Conservation (phyloP, 108 stramenopile species). For the Cyclotella choctawhatcheeana region DNA sequence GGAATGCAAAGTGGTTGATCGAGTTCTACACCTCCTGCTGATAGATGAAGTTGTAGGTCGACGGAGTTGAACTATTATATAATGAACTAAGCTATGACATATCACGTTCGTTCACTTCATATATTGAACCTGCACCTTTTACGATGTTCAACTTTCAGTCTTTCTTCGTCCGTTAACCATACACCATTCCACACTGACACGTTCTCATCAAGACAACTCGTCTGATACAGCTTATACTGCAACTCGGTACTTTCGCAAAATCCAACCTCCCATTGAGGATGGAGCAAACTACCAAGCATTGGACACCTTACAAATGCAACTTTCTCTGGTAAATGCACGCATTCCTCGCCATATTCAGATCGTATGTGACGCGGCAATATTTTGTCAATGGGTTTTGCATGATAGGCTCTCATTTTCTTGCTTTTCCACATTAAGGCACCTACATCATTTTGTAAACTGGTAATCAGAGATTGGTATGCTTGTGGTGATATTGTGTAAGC, state of each 20-base stretch:
- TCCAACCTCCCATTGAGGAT: slow-evolving; percentile 76
- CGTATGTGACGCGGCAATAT: slow-evolving; percentile 72
- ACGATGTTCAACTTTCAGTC: slow-evolving; percentile 53
- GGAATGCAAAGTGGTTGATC: no score
- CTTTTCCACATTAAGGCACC: slow-evolving; percentile 87
- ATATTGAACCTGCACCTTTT: neutral
- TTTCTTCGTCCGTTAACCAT: slow-evolving; percentile 70
- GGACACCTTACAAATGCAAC: slow-evolving; percentile 87
- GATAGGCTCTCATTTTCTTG: slow-evolving; percentile 75
- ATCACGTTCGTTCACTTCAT: no score
- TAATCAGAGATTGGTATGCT: slow-evolving; percentile 64
- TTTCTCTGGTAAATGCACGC: slow-evolving; percentile 64
- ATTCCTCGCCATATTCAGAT: slow-evolving; percentile 41
- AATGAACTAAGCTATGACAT: no score
- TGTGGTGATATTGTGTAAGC: slow-evolving; percentile 77
- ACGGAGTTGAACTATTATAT: no score
- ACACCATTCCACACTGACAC: slow-evolving; percentile 68
- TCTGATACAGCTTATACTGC: slow-evolving; percentile 53
- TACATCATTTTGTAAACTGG: slow-evolving; percentile 72
- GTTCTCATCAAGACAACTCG: slow-evolving; percentile 1
- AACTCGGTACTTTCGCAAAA: slow-evolving; percentile 80
- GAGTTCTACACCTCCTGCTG: no score
- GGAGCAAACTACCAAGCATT: slow-evolving; percentile 86
- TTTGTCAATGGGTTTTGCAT: slow-evolving; percentile 87
- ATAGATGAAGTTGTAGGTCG: no score